A percentile compares a stretch with the other conserved stretches of the same genome.
phyloP scores from a whole-genome alignment of 2,329 filamentous ascomycete species.

The Waltergamsia citrina region DNA sequence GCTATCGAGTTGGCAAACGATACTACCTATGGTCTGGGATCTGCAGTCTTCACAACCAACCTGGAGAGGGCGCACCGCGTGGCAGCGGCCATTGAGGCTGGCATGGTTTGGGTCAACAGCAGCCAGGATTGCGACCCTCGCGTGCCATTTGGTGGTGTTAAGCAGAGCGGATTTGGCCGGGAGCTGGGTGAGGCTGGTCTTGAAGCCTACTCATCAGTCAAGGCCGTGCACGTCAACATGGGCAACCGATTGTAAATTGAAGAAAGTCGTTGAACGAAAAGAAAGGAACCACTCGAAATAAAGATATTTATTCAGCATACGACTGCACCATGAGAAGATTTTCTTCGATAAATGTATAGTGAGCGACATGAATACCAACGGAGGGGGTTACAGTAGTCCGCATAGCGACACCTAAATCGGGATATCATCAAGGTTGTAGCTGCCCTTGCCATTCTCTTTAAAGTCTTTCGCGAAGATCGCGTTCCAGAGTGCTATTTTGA shows the following conservation, averaged over 20 bases:
- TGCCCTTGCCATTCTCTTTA: no score
- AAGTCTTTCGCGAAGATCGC: no score
- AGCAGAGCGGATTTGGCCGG: conserved; percentile 49
- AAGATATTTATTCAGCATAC: no score
- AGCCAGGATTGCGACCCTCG: conserved; percentile 12
- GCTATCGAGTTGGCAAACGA: conserved; percentile 17
- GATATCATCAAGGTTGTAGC: no score
- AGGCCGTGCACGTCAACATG: conserved; percentile 7
- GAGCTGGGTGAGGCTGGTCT: conserved; percentile 8
- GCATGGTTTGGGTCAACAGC: conserved; percentile 27
- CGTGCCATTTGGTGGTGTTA: conserved; percentile 33
- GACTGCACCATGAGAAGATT: no score
- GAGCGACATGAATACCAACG: no score
- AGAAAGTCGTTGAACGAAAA: no score
- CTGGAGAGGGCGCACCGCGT: conserved; percentile 24
- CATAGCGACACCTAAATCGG: no score
- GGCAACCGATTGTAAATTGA: conserved; percentile 1
- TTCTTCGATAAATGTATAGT: no score
- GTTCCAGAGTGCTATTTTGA: no score
- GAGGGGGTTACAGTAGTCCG: no score
- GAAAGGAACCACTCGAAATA: no score
- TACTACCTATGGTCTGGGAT: conserved; percentile 40
- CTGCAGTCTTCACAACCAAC: conserved; percentile 43
- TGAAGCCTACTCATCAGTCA: conserved; percentile 8
- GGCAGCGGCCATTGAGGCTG: conserved; percentile 40